These are phyloP conservation scores for Aspergillus amoenus DNA, from an alignment of 2,329 filamentous ascomycete species.

Conservation along the genomic window DNA sequence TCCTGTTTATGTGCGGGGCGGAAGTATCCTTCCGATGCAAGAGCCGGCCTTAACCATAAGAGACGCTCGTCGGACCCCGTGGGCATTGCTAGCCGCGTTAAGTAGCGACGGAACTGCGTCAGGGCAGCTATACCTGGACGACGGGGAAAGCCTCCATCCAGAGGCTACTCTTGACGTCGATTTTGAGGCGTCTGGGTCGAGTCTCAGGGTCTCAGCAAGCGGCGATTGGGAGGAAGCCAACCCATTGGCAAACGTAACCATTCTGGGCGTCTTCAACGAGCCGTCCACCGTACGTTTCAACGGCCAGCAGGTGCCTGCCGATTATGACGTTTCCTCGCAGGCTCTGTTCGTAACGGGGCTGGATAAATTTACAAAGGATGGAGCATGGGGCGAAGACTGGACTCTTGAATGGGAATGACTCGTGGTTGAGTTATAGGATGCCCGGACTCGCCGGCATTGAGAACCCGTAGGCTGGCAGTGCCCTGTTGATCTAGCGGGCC, in stretches of 20 bases:
- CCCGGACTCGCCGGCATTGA: not conserved
- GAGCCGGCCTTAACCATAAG: constrained; percentile 67
- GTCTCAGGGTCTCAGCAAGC: constrained; percentile 48
- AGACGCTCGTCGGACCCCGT: constrained; percentile 62
- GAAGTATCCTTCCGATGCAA: constrained; percentile 66
- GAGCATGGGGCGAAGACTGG: constrained; percentile 62
- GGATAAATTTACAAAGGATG: constrained; percentile 48
- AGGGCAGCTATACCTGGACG: constrained; percentile 70
- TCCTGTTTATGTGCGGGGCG: constrained; percentile 69
- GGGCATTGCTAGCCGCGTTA: constrained; percentile 66
- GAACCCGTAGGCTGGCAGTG: not conserved
- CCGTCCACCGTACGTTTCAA: constrained; percentile 53
- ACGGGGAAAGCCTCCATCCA: constrained; percentile 66
- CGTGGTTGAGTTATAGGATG: not conserved
- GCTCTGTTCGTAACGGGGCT: constrained; percentile 55
- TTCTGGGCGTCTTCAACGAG: constrained; percentile 56
- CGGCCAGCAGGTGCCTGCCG: constrained; percentile 48
- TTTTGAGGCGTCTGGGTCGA: constrained; percentile 29
- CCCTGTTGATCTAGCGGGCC: not conserved
- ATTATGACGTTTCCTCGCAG: constrained; percentile 49
- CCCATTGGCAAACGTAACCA: constrained; percentile 60
- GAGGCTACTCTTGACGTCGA: constrained; percentile 56
- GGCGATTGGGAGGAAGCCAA: constrained; percentile 60
- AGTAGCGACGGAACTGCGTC: constrained; percentile 54
- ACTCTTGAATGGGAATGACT: constrained; percentile 52